Evolutionary conservation across 768 basidiomycete genomes (phyloP).

Genomic region (Tylopilus cervinicoccineus): DNA sequence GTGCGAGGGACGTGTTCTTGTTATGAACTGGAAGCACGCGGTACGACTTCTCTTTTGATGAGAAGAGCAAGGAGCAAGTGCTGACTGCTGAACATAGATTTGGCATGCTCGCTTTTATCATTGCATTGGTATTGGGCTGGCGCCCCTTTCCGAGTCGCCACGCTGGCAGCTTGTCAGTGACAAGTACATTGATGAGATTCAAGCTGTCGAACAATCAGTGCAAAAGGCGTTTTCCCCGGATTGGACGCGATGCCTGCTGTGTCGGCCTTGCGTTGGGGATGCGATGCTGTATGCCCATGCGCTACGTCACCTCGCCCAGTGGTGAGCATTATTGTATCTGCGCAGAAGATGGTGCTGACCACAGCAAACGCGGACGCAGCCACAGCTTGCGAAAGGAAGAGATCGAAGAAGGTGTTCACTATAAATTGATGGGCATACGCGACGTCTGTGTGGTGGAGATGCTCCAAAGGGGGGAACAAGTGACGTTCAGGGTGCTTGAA

Average conservation of each 20-base stretch:
- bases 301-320: neutral
- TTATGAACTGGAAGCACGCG: conserved; percentile 14
- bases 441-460: conserved; percentile 4
- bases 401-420: conserved; percentile 2
- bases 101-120: conserved; percentile 9
- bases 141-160: neutral
- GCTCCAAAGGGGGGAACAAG: neutral
- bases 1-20: neutral
- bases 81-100: conserved; percentile 2
- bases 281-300: neutral
- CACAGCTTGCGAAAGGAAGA: neutral
- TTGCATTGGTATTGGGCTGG: neutral
- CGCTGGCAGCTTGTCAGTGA: conserved; percentile 12
- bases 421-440: neutral
- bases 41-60: neutral
- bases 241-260: conserved; percentile 9
- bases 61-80: neutral
- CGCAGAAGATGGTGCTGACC: neutral
- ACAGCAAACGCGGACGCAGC: neutral
- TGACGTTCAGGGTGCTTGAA: conserved; percentile 6
- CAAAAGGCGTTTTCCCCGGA: neutral
- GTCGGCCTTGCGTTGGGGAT: conserved; percentile 6
- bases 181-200: conserved; percentile 5
- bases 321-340: neutral
- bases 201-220: conserved; percentile 1